phyloP scores from a whole-genome alignment of 1,284 basidiomycete species.

The Melampsora allii-populina region DNA sequence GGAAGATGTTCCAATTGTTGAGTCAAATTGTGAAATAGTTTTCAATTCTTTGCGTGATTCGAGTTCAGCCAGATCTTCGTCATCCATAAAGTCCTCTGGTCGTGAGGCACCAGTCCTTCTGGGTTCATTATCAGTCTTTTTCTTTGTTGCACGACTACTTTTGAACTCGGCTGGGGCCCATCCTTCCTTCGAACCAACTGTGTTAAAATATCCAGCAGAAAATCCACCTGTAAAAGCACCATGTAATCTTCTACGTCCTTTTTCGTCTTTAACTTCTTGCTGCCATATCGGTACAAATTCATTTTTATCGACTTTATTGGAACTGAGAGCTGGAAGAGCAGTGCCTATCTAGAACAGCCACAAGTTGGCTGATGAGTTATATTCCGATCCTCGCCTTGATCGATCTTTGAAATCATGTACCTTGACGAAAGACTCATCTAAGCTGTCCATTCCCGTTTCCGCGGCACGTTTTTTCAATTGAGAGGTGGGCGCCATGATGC shows the following conservation, averaged over 20 bases:
- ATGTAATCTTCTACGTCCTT: slow-evolving; percentile 85
- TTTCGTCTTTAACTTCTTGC: slow-evolving; percentile 91
- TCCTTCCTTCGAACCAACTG: slow-evolving; percentile 96
- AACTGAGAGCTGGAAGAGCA: slow-evolving; percentile 80
- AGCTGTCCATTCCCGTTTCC: slow-evolving; percentile 3
- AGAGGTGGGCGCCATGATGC: slow-evolving; percentile 4
- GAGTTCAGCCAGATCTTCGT: slow-evolving; percentile 84
- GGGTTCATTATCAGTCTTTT: slow-evolving; percentile 60
- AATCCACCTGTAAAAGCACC: slow-evolving; percentile 98
- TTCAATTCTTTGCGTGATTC: slow-evolving; percentile 65
- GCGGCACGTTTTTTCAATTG: slow-evolving; percentile 4
- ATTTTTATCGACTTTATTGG: slow-evolving; percentile 74
- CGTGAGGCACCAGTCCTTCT: slow-evolving; percentile 53
- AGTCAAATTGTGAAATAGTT: slow-evolving; percentile 38
- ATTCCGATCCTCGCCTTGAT: neutral
- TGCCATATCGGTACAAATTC: slow-evolving; percentile 97
- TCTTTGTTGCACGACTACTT: slow-evolving; percentile 67
- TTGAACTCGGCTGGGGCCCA: slow-evolving; percentile 84
- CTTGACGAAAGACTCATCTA: slow-evolving; percentile 38
- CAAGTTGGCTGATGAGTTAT: slow-evolving; percentile 2
- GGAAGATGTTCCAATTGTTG: slow-evolving; percentile 13
- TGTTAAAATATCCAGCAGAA: slow-evolving; percentile 95
- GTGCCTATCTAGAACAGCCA: slow-evolving; percentile 69
- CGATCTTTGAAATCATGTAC: slow-evolving; percentile 8
- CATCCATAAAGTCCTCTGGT: slow-evolving; percentile 97